Evolutionary conservation across 2,329 filamentous ascomycete species (phyloP), one percentile per base, ranked within the genome.

Genomic region (Exutisphaerella laricina): DNA sequence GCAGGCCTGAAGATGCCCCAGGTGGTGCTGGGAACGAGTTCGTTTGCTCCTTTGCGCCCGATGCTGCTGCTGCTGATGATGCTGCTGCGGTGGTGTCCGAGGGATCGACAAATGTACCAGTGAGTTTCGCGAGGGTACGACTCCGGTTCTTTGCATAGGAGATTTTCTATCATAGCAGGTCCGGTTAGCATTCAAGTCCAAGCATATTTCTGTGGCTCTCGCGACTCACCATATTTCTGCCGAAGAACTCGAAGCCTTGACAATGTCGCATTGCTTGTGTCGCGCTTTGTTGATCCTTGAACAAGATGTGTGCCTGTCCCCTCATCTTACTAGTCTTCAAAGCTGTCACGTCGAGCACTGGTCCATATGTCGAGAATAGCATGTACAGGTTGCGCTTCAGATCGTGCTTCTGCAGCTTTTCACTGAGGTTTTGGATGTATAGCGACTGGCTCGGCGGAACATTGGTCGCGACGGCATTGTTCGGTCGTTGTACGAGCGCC

Each of bases 261-360:
- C 96, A 71, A 8, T 86, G 81, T 53, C 90, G 76, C 87, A 98
- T 87, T 1, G 92, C 92, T 62, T 95, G 88, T 17, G 89, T 95
- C 39, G 88, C 88, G n/a, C 87, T 81, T 54, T 95, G 85, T 23
- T 90, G 74, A 63, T 98, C 90, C 45, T 86, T 79, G 64, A 88
- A 97, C 10, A 92, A 85, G 48, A 98, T 73, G 60, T 97, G 92
- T 49, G 92, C 92, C 68, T 98, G 92, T 3, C 92, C 92, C 37
- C 92, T 84, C 89, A 97, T 96, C 69, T 88, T 88, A 64, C 75
- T 75, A 1, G 87, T 94, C 70, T 88, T 94, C 56, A 96, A 73
- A 21, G 87, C 86, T 36, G 96, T 85, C 14, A 98, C 79, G 63
- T 98, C 92, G 45, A 98, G 78, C 12, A 98, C 85, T 1, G 88